These are phyloP conservation scores for Salisapilia sapeloensis DNA, from an alignment of 352 stramenopile species.

Conservation along the genomic window DNA sequence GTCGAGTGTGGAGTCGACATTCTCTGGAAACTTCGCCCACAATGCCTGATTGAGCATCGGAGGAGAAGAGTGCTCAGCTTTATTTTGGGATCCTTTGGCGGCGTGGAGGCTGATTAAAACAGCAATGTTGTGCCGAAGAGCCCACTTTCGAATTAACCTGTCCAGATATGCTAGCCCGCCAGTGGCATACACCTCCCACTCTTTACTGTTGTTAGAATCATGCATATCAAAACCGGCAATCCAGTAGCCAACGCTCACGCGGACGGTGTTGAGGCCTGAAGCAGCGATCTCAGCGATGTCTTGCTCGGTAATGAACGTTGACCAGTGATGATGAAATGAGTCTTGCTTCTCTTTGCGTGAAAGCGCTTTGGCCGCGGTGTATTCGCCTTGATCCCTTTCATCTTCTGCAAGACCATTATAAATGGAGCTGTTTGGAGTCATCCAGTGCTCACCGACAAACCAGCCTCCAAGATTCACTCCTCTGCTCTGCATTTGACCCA, in stretches of 20 bases:
- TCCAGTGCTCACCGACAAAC: slow-evolving; percentile 17
- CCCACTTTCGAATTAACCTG: slow-evolving; percentile 15
- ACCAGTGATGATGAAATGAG: slow-evolving; percentile 1
- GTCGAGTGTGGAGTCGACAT: slow-evolving; percentile 9
- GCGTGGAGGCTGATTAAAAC: slow-evolving; percentile 4
- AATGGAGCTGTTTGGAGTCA: slow-evolving; percentile 9
- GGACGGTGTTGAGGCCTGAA: slow-evolving; percentile 20
- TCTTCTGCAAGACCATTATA: slow-evolving; percentile 5
- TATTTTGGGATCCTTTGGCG: slow-evolving; percentile 3
- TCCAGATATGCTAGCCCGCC: slow-evolving; percentile 11
- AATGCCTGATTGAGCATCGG: slow-evolving; percentile 2
- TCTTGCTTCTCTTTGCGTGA: slow-evolving; percentile 1
- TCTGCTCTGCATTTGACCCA: slow-evolving; percentile 5
- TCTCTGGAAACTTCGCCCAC: slow-evolving; percentile 7
- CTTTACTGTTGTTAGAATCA: slow-evolving; percentile 1
- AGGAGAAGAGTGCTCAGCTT: slow-evolving; percentile 2
- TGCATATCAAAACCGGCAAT: not conserved
- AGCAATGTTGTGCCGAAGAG: slow-evolving; percentile 9
- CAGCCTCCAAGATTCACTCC: slow-evolving; percentile 18
- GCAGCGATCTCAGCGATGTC: slow-evolving; percentile 4
- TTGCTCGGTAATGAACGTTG: slow-evolving; percentile 2
- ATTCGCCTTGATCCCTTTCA: slow-evolving; percentile 5
- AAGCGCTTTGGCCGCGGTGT: slow-evolving; percentile 2
- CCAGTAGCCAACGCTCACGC: slow-evolving; percentile 11
- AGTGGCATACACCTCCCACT: slow-evolving; percentile 1